Conservation (phyloP, 805 yeast genomes). For the Maudiozyma serrabonitensis region DNA sequence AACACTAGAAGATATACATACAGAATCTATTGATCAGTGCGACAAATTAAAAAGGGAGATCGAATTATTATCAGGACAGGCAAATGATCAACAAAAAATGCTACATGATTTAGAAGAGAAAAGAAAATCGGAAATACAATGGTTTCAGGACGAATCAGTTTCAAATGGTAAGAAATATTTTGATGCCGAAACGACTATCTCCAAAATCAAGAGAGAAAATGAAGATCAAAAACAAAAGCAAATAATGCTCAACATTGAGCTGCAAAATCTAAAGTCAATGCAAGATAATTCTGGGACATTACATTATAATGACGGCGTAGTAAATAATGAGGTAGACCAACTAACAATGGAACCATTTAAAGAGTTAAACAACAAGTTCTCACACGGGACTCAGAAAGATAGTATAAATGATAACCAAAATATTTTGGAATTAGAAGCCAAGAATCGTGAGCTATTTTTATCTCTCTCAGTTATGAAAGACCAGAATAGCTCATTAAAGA, state of each 20-base stretch:
- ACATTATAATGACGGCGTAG: no score
- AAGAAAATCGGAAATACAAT: conserved; percentile 42
- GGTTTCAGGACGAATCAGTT: conserved; percentile 53
- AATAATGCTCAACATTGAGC: neutral
- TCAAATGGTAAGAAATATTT: conserved; percentile 28
- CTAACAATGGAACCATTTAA: no score
- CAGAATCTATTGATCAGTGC: neutral
- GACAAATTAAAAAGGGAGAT: neutral
- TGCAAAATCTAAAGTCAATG: neutral
- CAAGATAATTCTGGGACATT: no score
- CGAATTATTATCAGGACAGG: neutral
- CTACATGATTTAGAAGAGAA: neutral
- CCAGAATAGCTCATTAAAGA: neutral
- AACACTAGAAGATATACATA: neutral
- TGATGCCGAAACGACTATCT: conserved; percentile 10
- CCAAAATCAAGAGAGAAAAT: conserved; percentile 28
- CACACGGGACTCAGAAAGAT: no score
- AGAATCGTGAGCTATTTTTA: conserved; percentile 12
- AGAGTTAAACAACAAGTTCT: no score
- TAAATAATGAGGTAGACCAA: no score
- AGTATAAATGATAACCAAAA: no score
- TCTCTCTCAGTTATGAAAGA: neutral
- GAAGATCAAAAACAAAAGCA: neutral
- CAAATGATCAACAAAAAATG: neutral
- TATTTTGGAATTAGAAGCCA: conserved; percentile 18